These are phyloP conservation scores for Pythium apleroticum DNA, from an alignment of 352 stramenopile genomes.

Conservation along the genomic window DNA sequence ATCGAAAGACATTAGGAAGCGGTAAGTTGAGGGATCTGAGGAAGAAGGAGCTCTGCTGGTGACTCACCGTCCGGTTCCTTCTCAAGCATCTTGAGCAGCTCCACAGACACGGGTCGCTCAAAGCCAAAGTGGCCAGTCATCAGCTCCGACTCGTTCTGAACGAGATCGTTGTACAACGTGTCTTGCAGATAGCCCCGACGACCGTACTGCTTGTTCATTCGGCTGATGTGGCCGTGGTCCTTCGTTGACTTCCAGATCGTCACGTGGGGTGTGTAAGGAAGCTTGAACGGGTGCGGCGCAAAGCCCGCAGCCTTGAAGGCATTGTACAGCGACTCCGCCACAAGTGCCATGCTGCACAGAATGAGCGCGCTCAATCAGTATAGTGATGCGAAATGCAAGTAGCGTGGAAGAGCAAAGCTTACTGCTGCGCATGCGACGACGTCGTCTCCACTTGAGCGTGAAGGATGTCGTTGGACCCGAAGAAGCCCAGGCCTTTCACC, in stretches of 20 bases:
- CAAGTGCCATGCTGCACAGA: slow-evolving; percentile 24
- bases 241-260: slow-evolving; percentile 49
- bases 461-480: slow-evolving; percentile 40
- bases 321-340: slow-evolving; percentile 34
- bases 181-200: slow-evolving; percentile 30
- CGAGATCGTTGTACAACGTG: slow-evolving; percentile 27
- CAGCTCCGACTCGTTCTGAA: neutral
- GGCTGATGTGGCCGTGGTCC: slow-evolving; percentile 28
- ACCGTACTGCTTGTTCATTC: slow-evolving; percentile 27
- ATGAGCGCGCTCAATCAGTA: neutral
- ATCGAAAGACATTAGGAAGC: neutral
- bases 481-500: slow-evolving; percentile 38
- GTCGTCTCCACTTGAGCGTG: slow-evolving; percentile 21
- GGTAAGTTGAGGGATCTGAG: neutral
- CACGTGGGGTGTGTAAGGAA: slow-evolving; percentile 41
- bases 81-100: slow-evolving; percentile 40
- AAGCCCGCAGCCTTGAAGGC: slow-evolving; percentile 30
- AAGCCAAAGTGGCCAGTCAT: slow-evolving; percentile 17
- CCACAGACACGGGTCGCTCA: slow-evolving; percentile 28
- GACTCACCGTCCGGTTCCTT: slow-evolving; percentile 33
- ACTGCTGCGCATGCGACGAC: neutral
- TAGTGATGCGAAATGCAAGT: too few species aligned
- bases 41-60: neutral
- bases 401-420: neutral
- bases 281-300: slow-evolving; percentile 26